Base-by-base conservation (phyloP, 1,139 yeast species). In the Lodderomyces beijingensis region DNA sequence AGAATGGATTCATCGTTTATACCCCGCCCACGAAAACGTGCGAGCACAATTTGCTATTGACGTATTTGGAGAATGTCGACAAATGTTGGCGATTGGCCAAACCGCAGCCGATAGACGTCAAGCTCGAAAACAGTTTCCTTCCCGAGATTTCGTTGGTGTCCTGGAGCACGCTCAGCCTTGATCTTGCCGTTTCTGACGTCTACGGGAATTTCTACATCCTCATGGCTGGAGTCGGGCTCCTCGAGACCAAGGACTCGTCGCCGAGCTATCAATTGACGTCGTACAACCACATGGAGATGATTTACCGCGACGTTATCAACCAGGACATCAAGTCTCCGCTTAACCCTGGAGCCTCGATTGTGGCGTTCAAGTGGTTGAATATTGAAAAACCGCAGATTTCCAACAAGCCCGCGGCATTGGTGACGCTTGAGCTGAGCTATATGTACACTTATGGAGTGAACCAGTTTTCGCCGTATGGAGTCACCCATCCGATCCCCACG, bases 1-100 rank as follows among this genome's bases (percentile, higher is more conserved):
- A 74, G 41, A 79, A 77, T 47, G 93, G 93, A 12, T 76, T 80
- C 46, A 68, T 84, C 16, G 91, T 89, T 2, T 81, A 76, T 44
- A 59, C 74, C 4, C 63, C 63, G 34, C 41, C 42, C 2, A 25
- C 36, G 8, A 30, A 42, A 19, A 34, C 44, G 13, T 33, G 44
- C n/a, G 52, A 50, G 25, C 50, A 58, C 33, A 64, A 58, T 40
- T 51, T 82, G 26, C 57, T 62, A 34, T 58, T 82, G 39, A 75
- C 88, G 2, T 77, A 78, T 51, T 53, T 83, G 33, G 83, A 76
- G 43, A 77, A 84, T 43, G 52, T 70, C 11, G 76, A 79, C 46
- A 62, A 64, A 24, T 50, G 63, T 15, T 83, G 93, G 91, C 77
- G 73, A 43, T 55, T 82, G 37, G 79, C 87, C 0, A 62, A 68